phyloP scores from a whole-genome alignment of 495 filamentous ascomycete genomes.

The Bombardia bombarda region DNA sequence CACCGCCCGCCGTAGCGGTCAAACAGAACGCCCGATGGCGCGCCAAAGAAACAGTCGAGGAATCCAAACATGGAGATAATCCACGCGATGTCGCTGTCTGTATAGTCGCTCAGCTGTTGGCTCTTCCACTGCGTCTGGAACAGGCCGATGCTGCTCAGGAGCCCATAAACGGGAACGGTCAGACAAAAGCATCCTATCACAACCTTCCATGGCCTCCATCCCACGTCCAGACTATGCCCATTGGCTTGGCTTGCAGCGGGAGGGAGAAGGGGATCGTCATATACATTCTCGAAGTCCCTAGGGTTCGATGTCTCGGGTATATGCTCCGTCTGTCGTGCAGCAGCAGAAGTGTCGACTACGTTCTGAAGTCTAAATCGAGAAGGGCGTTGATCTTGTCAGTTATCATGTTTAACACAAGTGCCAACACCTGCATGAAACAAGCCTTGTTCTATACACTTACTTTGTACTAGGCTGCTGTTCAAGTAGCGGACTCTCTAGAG shows the following conservation, averaged over 20 bases:
- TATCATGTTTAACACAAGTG: conserved; percentile 6
- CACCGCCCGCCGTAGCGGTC: conserved; percentile 12
- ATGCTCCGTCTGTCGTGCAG: no score
- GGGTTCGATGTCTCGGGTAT: no score
- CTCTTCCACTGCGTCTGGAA: conserved; percentile 22
- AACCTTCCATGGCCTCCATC: conserved; percentile 17
- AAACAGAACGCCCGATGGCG: conserved; percentile 13
- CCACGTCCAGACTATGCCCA: conserved; percentile 3
- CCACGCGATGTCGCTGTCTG: conserved; percentile 18
- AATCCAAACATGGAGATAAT: conserved; percentile 25
- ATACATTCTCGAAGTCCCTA: no score
- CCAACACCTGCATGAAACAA: conserved; percentile 3
- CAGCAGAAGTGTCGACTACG: no score
- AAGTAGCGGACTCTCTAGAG: neutral
- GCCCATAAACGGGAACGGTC: conserved; percentile 18
- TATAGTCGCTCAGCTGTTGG: conserved; percentile 10
- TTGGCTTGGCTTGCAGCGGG: neutral
- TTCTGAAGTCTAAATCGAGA: conserved; percentile 2
- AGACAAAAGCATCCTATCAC: conserved; percentile 20
- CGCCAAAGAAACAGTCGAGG: conserved; percentile 15
- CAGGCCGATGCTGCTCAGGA: conserved; percentile 21
- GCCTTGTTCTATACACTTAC: neutral
- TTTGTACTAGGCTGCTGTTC: no score
- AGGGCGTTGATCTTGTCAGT: conserved; percentile 9
- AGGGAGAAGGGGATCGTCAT: no score